Evolutionary conservation across 441 rosid species (phyloP), one percentile per base, ranked within the genome.

Genomic region (Omphalea diandra): DNA sequence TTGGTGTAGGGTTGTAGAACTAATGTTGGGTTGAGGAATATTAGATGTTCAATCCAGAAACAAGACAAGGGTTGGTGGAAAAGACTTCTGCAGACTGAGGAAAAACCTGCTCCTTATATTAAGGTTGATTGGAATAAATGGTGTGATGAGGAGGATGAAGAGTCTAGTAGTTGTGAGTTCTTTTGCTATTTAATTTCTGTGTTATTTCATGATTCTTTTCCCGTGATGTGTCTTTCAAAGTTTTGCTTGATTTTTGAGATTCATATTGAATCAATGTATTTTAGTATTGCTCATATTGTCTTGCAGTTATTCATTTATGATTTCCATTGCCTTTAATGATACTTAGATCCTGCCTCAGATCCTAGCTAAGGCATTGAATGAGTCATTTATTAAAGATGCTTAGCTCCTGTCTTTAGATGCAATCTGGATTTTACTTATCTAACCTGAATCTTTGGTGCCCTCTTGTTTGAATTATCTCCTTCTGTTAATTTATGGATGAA

Each of bases 121-220:
- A 94, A 91, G 85, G 97, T 94, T 60, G 98, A 94, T 79, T 94
- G 98, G 97, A 94, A 91, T 74, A 94, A 84, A 79, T 94, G 98
- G 98, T 90, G 97, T 17, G 98, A 94, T 67, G 98, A 94, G 79
- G 98, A 94, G 67, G 97, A 90, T 22, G 94, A 86, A 66, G 88
- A 83, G 60, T 68, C 79, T 33, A 50, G 65, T 33, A 50, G 65
- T 67, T 84, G 97, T 94, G 83, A 87, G 95, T 84, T 72, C 2
- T 33, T 35, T 7, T 46, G 29, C 8, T 15, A 40, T 43, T 47
- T 7, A n/a, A n/a, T n/a, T n/a, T n/a, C n/a, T n/a, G n/a, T n/a
- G n/a, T 50, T 12, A 24, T 32, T 31, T 24, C 5, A 53, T n/a
- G 5, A 49, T 65, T 33, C 46, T 10, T n/a, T 53, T 53, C n/a